Conservation (phyloP, 2,329 filamentous ascomycete genomes). For the Fusarium euwallaceae region DNA sequence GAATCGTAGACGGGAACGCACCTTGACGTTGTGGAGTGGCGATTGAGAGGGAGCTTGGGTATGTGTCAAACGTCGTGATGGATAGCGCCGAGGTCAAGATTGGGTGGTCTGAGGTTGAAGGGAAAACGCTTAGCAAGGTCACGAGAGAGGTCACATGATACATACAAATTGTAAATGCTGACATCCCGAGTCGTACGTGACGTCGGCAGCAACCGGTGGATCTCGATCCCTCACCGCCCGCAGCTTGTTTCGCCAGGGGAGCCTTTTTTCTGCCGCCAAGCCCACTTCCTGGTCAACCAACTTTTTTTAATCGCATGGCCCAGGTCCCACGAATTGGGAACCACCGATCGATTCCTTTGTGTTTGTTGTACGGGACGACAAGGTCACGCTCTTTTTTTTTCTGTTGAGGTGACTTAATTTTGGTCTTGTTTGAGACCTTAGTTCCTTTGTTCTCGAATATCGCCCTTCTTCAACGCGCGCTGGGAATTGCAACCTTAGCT, state of each 20-base stretch:
- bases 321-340: slow-evolving; percentile 38
- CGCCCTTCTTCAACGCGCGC: not conserved
- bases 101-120: slow-evolving; percentile 50
- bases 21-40: slow-evolving; percentile 48
- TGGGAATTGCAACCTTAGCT: not conserved
- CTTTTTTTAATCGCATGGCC: slow-evolving; percentile 41
- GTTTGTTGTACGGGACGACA: slow-evolving; percentile 30
- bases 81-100: slow-evolving; percentile 47
- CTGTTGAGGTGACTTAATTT: slow-evolving; percentile 4
- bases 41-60: slow-evolving; percentile 46
- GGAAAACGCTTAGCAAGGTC: slow-evolving; percentile 46
- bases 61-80: slow-evolving; percentile 44
- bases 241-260: slow-evolving; percentile 28
- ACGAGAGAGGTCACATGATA: slow-evolving; percentile 40
- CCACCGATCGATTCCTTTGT: slow-evolving; percentile 37
- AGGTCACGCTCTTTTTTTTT: slow-evolving; percentile 16
- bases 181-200: slow-evolving; percentile 35
- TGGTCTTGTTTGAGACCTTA: slow-evolving; percentile 2
- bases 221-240: slow-evolving; percentile 37
- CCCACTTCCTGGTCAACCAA: slow-evolving; percentile 44
- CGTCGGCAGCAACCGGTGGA: slow-evolving; percentile 39
- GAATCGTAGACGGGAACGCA: slow-evolving; percentile 25
- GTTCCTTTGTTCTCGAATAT: not conserved
- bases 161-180: slow-evolving; percentile 6
- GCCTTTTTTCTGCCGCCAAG: slow-evolving; percentile 46